phyloP scores from a whole-genome alignment of 106 monocot species.

The Phalaenopsis aphrodite region DNA sequence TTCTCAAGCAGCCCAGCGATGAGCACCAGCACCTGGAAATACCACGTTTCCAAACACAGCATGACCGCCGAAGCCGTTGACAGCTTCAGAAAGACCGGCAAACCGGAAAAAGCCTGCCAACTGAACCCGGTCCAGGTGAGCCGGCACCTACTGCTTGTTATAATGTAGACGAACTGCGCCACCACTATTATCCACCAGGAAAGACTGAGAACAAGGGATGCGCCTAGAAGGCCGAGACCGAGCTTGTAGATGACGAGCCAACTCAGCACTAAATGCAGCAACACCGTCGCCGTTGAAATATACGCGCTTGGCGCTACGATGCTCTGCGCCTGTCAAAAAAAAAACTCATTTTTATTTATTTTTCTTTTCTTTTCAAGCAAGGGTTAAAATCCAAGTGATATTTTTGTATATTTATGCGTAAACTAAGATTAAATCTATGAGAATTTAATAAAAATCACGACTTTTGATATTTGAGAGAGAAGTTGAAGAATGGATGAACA shows the following conservation, averaged over 20 bases:
- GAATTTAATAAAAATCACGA: too few relatives aligned
- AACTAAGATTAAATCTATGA: too few relatives aligned
- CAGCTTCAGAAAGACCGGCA: slow-evolving; percentile 47
- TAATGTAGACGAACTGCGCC: slow-evolving; percentile 54
- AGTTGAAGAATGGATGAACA: too few relatives aligned
- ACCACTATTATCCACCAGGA: slow-evolving; percentile 66
- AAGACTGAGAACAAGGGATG: slow-evolving; percentile 56
- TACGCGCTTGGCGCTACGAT: slow-evolving; percentile 81
- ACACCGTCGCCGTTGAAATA: slow-evolving; percentile 38
- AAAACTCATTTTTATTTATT: too few relatives aligned
- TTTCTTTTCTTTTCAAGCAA: too few relatives aligned
- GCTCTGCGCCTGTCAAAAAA: slow-evolving; percentile 41
- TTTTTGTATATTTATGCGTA: too few relatives aligned
- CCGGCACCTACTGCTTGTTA: slow-evolving; percentile 35
- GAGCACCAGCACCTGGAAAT: slow-evolving; percentile 62
- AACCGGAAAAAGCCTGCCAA: slow-evolving; percentile 42
- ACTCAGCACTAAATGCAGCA: slow-evolving; percentile 50
- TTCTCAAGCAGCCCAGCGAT: slow-evolving; percentile 48
- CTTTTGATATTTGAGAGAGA: too few relatives aligned
- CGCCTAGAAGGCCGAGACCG: slow-evolving; percentile 55
- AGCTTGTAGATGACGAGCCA: slow-evolving; percentile 49
- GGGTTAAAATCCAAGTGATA: too few relatives aligned
- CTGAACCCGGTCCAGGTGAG: slow-evolving; percentile 56
- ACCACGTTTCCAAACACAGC: slow-evolving; percentile 70
- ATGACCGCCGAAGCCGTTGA: slow-evolving; percentile 59